Base-by-base conservation (phyloP, 2,329 filamentous ascomycete species). In the Cordyceps militaris region DNA sequence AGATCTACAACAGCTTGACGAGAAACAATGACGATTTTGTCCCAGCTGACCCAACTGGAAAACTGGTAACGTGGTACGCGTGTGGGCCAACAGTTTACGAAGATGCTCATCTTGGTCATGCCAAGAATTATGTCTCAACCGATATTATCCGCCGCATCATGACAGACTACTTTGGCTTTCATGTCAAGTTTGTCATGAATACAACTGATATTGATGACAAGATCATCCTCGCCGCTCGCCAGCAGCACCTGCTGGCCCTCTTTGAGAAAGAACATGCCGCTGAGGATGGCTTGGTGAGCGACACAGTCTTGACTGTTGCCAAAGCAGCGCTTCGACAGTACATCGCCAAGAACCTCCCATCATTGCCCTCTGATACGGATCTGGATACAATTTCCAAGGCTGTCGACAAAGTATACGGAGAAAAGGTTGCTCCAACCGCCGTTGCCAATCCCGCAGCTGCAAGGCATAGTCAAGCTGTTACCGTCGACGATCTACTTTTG, bases 131-230 rank as follows among this genome's bases (percentile, higher is more conserved):
- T 78, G 87, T 92, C 61, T 87, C 84, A 51, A 90, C 87, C 32
- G 89, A 93, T 70, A 89, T 92, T 62, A 82, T 92, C 63, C 80
- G 89, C 60, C 81, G 88, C 64, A 87, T 92, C 63, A 73, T 92
- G 70, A 74, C 79, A 61, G 82, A 89, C 69, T 90, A 91, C 71
- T 91, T 91, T 67, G 80, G 82, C 57, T 91, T 86, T 70, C 75
- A 88, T 40, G 80, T 93, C 59, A 80, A 83, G 59, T 91, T 91
- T 72, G 86, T 92, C 59, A 90, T 91, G 84, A 92, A 92, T 72
- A 88, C 90, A 58, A 93, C 89, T 26, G 88, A 89, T 66, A 77
- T 89, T 16, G 85, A 88, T 62, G 82, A 85, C 69, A 85, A 85
- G 73, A 76, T 77, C 56, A 77, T 76, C 56, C 68, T 76, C 63